These are phyloP conservation scores for Lentinula sp. DNA, from an alignment of 768 basidiomycete genomes.

Conservation along the genomic window DNA sequence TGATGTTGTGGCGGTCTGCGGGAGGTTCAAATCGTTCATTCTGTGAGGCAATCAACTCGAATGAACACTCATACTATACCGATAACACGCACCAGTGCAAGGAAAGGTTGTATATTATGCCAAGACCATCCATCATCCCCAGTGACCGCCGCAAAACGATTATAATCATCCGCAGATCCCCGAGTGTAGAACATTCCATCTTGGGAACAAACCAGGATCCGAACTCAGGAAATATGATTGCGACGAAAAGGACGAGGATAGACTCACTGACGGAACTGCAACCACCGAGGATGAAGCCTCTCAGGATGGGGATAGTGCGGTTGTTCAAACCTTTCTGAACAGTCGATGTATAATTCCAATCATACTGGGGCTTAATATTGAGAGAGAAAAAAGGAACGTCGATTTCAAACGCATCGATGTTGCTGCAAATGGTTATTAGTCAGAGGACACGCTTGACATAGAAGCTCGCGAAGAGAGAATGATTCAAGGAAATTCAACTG, in stretches of 20 bases:
- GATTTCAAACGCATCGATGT: background rate
- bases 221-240: background rate
- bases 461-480: background rate
- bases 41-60: constrained; percentile 13
- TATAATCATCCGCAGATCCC: constrained; percentile 24
- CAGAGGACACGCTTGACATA: too few relatives aligned
- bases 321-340: constrained; percentile 19
- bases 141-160: constrained; percentile 23
- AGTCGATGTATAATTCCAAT: constrained; percentile 25
- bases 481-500: too few relatives aligned
- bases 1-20: constrained; percentile 29
- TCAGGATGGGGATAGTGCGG: constrained; percentile 15
- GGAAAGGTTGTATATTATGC: constrained; percentile 22
- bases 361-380: background rate
- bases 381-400: background rate
- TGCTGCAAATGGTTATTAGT: background rate
- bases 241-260: background rate
- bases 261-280: constrained; percentile 22
- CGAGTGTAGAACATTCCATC: constrained; percentile 26
- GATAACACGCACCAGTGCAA: constrained; percentile 18
- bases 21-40: constrained; percentile 30
- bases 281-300: constrained; percentile 25
- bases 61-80: background rate
- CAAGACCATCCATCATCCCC: constrained; percentile 30
- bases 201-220: background rate